Evolutionary conservation across 306 rosid genomes (phyloP), one percentile per base, ranked within the genome.

Genomic region (Malus sieversii): DNA sequence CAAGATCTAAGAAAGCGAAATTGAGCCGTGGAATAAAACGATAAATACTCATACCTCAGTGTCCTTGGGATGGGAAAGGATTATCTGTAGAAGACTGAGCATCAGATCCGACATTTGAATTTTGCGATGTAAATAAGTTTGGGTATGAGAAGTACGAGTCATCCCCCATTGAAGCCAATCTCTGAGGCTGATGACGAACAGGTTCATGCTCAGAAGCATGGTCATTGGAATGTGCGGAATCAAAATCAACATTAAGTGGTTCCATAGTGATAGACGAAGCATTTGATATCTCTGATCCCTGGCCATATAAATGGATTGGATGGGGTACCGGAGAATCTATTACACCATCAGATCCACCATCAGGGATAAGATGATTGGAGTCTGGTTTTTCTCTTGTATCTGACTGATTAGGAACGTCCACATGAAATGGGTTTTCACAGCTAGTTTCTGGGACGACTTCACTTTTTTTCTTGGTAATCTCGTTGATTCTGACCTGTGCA

Each of bases 81-180:
- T 81, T 73, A 75, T 85, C 96, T 27, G 61, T 58, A 22, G 77
- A 46, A 23, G 89, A 80, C 77, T 82, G 90, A 77, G 84, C 33
- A 45, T 70, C 82, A 22, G 90, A 87, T 81, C 86, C 89, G 15
- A 60, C 80, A 78, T 72, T 83, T 65, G 90, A 78, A 68, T 77
- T 90, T 67, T 89, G 90, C 18, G 89, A 77, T 70, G 88, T 80
- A 72, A 90, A 95, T 78, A 95, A 81, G 87, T 90, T 92, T 33
- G 97, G 96, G 80, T 92, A 95, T 0, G 97, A 90, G 51, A 85
- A 89, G 82, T 87, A 95, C 0, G 92, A 44, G 73, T 89, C 97
- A 10, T 95, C 93, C 1, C 90, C 98, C 93, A 90, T 87, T 32
- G 98, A 92, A 59, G 93, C 76, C 58, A 84, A 71, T 81, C 95